Evolutionary conservation across 257 asterid species (phyloP).

Genomic region (Ilex aquifolium): DNA sequence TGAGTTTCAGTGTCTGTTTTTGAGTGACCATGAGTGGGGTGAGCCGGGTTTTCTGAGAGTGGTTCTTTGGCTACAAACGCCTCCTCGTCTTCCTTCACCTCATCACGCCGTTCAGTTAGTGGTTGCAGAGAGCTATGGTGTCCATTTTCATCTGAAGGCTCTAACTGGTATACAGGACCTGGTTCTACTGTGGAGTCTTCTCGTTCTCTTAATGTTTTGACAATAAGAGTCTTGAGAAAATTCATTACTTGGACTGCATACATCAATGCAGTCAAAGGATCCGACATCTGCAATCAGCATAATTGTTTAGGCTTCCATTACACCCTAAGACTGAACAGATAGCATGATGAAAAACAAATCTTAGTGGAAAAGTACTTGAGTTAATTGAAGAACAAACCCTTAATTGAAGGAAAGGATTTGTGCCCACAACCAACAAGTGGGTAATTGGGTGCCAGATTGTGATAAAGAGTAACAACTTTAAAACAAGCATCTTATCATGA

Average conservation of each 20-base stretch:
- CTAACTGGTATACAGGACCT: slow-evolving; percentile 20
- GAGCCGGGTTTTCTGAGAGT: background rate
- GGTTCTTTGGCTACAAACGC: slow-evolving; percentile 4
- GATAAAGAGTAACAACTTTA: no score
- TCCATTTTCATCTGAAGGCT: slow-evolving; percentile 44
- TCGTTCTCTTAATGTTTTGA: slow-evolving; percentile 43
- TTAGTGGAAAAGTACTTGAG: no score
- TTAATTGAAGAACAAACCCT: no score
- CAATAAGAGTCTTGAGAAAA: slow-evolving; percentile 57
- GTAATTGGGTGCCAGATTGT: no score
- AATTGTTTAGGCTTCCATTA: background rate
- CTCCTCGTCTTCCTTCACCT: slow-evolving; percentile 18
- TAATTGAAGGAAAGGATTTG: no score
- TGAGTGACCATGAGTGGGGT: slow-evolving; percentile 18
- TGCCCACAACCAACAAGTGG: no score
- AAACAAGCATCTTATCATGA: no score
- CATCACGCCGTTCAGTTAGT: slow-evolving; percentile 7
- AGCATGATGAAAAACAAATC: no score
- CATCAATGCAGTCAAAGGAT: slow-evolving; percentile 71
- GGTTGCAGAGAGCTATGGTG: slow-evolving; percentile 20
- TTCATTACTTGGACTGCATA: slow-evolving; percentile 73
- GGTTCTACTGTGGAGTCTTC: slow-evolving; percentile 36
- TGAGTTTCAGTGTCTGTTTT: slow-evolving; percentile 12
- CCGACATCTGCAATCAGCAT: slow-evolving; percentile 50
- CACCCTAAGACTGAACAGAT: no score